Evolutionary conservation across 2,329 filamentous ascomycete genomes (phyloP), one percentile per base, ranked within the genome.

Genomic region (Penicillium sp.): DNA sequence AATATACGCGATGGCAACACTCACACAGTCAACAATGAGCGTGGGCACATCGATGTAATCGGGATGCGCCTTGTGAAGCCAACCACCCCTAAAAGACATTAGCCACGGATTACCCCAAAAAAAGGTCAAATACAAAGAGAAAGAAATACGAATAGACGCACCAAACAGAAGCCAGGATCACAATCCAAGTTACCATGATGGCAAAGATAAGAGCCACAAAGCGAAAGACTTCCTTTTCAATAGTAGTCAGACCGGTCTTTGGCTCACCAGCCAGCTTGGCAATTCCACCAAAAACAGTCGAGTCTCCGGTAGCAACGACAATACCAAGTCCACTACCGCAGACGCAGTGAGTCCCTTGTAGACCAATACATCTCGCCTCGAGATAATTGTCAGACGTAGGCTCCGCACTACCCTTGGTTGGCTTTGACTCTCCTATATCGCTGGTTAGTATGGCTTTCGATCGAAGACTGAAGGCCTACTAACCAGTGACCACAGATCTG

Each of bases 321-420:
- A 92, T 73, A 18, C 86, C 89, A 14, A 81, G 77, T 49, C 83
- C 86, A 22, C 78, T 85, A 3, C 89, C 89, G 6, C 85, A 85
- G 4, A 89, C 84, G 62, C 88, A 91, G 65, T 92, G 88, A 0
- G 89, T 91, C n/a, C 89, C 89, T 67, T 91, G 88, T 9, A 92
- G 79, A 22, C 88, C 89, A 51, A 92, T 89, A 63, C 85, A 88
- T 33, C 44, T 31, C 18, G 9, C 85, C 82, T 51, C 82, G 81
- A 46, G 81, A 78, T 81, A 78, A 4, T 73, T 71, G 3, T 74
- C 69, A 61, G 83, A 83, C 4, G 62, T 64, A 1, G 57, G 61
- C n/a, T 73, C 67, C 18, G 67, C 68, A 50, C 80, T 75, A 72
- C 85, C 81, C 68, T 75, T 77, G 6, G 85, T 81, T n/a, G 83